phyloP scores from a whole-genome alignment of 306 rosid genomes.

The Datisca glomerata region DNA sequence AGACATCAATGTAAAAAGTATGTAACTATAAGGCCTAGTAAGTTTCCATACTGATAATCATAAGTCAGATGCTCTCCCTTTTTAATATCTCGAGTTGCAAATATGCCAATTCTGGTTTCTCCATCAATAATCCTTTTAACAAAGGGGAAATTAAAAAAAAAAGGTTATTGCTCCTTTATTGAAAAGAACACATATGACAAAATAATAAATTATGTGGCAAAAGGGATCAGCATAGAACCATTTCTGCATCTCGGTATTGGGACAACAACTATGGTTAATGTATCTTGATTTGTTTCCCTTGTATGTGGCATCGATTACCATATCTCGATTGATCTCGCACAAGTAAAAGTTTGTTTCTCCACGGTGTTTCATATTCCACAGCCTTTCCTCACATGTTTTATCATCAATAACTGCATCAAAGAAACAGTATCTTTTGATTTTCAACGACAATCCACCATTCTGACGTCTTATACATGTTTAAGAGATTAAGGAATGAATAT shows the following conservation, averaged over 20 bases:
- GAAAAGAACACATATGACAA: too few relatives aligned
- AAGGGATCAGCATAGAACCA: conserved; percentile 44
- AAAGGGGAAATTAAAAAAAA: too few relatives aligned
- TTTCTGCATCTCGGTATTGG: conserved; percentile 99
- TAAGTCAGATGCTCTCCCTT: conserved; percentile 94
- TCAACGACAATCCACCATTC: conserved; percentile 1
- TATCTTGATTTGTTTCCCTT: conserved; percentile 97
- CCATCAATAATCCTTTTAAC: conserved; percentile 76
- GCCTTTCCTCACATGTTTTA: conserved; percentile 85
- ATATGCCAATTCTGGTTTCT: conserved; percentile 91
- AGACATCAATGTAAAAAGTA: conserved; percentile 5
- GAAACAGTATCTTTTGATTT: conserved; percentile 11
- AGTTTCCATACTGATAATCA: conserved; percentile 78
- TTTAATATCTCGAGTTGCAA: conserved; percentile 52
- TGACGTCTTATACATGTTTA: neutral
- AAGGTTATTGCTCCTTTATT: too few relatives aligned
- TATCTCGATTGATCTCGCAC: conserved; percentile 92
- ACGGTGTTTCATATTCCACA: conserved; percentile 92
- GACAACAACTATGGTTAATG: conserved; percentile 93
- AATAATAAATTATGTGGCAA: too few relatives aligned
- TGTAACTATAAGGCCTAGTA: conserved; percentile 15
- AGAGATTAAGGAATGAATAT: neutral
- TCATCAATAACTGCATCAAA: conserved; percentile 75
- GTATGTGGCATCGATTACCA: conserved; percentile 96
- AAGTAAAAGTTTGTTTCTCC: conserved; percentile 94